A percentile compares a stretch with the other conserved stretches of the same genome.
phyloP scores from a whole-genome alignment of 306 rosid genomes.

The Cotoneaster glaucophyllus region DNA sequence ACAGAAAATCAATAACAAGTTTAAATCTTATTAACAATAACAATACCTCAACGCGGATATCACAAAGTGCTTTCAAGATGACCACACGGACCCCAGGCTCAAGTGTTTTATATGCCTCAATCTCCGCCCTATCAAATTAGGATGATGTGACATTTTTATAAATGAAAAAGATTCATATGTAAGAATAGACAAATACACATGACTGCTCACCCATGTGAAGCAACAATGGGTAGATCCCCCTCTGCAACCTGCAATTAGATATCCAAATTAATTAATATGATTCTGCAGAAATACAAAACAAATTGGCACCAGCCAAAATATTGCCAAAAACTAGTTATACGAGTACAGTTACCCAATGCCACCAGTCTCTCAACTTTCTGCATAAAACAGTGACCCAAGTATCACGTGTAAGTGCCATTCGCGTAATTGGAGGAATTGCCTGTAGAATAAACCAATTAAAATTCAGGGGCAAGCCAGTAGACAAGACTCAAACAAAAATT shows the following conservation, averaged over 20 bases:
- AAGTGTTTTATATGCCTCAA: slow-evolving; percentile 76
- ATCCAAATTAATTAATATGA: slow-evolving; percentile 18
- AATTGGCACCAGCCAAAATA: neutral
- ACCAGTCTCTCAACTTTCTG: slow-evolving; percentile 99
- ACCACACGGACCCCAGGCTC: slow-evolving; percentile 87
- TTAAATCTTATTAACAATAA: neutral
- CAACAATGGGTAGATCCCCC: slow-evolving; percentile 93
- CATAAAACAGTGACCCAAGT: slow-evolving; percentile 96
- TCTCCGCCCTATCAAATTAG: slow-evolving; percentile 60
- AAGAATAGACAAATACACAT: slow-evolving; percentile 12
- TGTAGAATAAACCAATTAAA: slow-evolving; percentile 30
- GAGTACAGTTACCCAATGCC: slow-evolving; percentile 86
- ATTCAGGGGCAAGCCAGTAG: slow-evolving; percentile 16
- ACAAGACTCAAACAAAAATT: neutral
- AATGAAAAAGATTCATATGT: slow-evolving; percentile 15
- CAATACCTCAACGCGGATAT: slow-evolving; percentile 96
- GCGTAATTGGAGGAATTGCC: slow-evolving; percentile 96
- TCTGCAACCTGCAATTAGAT: slow-evolving; percentile 74
- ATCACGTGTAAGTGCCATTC: slow-evolving; percentile 97
- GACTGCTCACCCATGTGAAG: slow-evolving; percentile 84
- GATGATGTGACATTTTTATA: slow-evolving; percentile 30
- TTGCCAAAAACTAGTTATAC: slow-evolving; percentile 18
- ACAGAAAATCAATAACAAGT: neutral
- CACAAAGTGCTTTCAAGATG: slow-evolving; percentile 97
- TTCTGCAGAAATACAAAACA: slow-evolving; percentile 10